Percentiles rank a stretch among this genome's conserved stretches.
Conservation (phyloP, 1,284 basidiomycete genomes). For the Sphagnurus paluster region DNA sequence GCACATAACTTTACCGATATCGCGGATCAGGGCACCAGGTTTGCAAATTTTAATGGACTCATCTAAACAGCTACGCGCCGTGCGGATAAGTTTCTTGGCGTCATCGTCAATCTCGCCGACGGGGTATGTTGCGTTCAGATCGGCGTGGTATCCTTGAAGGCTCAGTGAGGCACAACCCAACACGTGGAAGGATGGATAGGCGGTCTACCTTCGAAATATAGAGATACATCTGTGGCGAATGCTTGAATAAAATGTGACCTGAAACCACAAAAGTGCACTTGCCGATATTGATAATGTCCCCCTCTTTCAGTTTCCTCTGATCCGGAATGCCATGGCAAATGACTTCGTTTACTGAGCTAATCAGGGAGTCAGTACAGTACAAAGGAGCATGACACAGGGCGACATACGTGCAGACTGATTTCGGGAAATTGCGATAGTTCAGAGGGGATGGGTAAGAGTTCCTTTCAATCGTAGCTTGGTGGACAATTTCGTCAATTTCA, state of each 20-base stretch:
- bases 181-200: neutral
- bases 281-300: slow-evolving; percentile 95
- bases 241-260: slow-evolving; percentile 9
- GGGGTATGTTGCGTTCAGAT: slow-evolving; percentile 89
- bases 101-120: slow-evolving; percentile 87
- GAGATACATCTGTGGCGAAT: slow-evolving; percentile 51
- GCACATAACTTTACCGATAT: slow-evolving; percentile 80
- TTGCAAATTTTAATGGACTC: slow-evolving; percentile 90
- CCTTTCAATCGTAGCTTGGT: slow-evolving; percentile 89
- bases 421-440: slow-evolving; percentile 92
- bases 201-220: slow-evolving; percentile 67
- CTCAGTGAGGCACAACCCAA: slow-evolving; percentile 1
- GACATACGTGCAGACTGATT: slow-evolving; percentile 93
- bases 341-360: slow-evolving; percentile 89
- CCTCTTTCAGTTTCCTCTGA: slow-evolving; percentile 80
- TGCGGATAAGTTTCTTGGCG: slow-evolving; percentile 77
- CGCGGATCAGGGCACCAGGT: slow-evolving; percentile 85
- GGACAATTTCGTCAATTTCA: slow-evolving; percentile 94
- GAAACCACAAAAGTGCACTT: slow-evolving; percentile 16
- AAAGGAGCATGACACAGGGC: neutral
- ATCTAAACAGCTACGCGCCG: slow-evolving; percentile 80
- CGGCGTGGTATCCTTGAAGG: slow-evolving; percentile 77
- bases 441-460: slow-evolving; percentile 94
- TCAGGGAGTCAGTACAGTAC: neutral
- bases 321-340: slow-evolving; percentile 98